Evolutionary conservation across 202 grass and related monocot species (phyloP).

Genomic region (Musa balbisiana): DNA sequence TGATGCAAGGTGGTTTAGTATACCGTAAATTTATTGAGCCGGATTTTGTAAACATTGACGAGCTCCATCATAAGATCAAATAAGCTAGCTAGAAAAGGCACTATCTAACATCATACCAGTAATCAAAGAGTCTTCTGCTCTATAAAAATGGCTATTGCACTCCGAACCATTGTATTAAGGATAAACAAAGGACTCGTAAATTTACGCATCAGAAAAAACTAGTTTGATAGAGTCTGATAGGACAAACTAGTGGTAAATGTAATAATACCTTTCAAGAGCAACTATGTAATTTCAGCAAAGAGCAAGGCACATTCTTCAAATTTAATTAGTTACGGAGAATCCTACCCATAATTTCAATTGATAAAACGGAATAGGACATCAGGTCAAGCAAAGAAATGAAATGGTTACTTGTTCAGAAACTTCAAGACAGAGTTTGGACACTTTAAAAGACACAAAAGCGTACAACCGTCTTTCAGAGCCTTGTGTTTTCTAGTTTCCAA

Average conservation of each 20-base stretch:
- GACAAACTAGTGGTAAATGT: background rate
- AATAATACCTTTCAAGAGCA: background rate
- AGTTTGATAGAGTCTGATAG: background rate
- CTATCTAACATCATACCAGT: slow-evolving; percentile 96
- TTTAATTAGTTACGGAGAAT: background rate
- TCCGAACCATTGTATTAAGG: slow-evolving; percentile 14
- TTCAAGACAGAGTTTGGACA: background rate
- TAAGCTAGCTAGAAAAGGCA: slow-evolving; percentile 91
- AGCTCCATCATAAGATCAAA: slow-evolving; percentile 99
- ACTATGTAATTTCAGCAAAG: background rate
- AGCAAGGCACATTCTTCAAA: background rate
- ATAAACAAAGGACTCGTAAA: background rate
- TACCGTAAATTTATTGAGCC: slow-evolving; percentile 97
- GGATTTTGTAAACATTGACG: slow-evolving; percentile 98
- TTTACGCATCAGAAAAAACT: background rate
- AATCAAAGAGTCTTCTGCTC: slow-evolving; percentile 98
- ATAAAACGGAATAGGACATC: background rate
- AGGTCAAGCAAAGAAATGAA: background rate
- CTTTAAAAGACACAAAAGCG: background rate
- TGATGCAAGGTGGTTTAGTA: background rate
- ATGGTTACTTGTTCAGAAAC: background rate
- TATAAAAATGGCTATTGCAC: slow-evolving; percentile 70
- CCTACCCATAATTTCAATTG: background rate
- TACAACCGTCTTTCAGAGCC: too few relatives aligned
- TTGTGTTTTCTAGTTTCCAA: background rate